phyloP scores from a whole-genome alignment of 306 rosid genomes.

The Luffa acutangula region DNA sequence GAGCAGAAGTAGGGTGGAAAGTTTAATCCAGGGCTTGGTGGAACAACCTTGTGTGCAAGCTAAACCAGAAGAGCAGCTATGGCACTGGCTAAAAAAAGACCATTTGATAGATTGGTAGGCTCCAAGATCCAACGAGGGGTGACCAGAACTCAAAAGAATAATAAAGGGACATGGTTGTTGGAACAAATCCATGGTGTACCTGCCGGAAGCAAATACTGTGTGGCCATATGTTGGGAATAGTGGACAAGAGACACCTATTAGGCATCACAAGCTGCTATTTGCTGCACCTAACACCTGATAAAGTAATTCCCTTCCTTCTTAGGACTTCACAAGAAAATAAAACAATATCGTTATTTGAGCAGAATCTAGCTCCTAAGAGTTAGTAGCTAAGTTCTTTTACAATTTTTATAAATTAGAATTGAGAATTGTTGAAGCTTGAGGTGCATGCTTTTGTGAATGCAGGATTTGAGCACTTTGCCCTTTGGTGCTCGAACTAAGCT shows the following conservation, averaged over 20 bases:
- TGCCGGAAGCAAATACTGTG: slow-evolving; percentile 35
- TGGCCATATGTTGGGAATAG: slow-evolving; percentile 49
- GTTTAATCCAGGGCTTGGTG: slow-evolving; percentile 43
- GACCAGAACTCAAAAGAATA: slow-evolving; percentile 64
- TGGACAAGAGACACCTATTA: slow-evolving; percentile 51
- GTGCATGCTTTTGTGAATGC: neutral
- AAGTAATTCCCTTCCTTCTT: neutral
- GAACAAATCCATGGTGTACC: slow-evolving; percentile 80
- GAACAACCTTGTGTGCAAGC: slow-evolving; percentile 55
- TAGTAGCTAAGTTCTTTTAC: neutral
- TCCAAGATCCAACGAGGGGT: slow-evolving; percentile 61
- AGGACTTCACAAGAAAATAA: neutral
- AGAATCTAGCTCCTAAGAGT: neutral
- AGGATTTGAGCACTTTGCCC: neutral
- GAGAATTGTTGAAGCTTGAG: neutral
- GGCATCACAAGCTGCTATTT: slow-evolving; percentile 25
- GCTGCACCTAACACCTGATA: slow-evolving; percentile 46
- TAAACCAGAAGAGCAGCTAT: slow-evolving; percentile 48
- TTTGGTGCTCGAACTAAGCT: neutral
- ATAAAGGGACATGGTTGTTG: slow-evolving; percentile 54
- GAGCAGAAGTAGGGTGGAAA: slow-evolving; percentile 48
- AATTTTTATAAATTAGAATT: neutral
- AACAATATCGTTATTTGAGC: neutral
- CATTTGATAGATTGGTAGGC: slow-evolving; percentile 56
- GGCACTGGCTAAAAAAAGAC: slow-evolving; percentile 61